phyloP scores from a whole-genome alignment of 2,329 filamentous ascomycete genomes.

The Fusarium foetens region DNA sequence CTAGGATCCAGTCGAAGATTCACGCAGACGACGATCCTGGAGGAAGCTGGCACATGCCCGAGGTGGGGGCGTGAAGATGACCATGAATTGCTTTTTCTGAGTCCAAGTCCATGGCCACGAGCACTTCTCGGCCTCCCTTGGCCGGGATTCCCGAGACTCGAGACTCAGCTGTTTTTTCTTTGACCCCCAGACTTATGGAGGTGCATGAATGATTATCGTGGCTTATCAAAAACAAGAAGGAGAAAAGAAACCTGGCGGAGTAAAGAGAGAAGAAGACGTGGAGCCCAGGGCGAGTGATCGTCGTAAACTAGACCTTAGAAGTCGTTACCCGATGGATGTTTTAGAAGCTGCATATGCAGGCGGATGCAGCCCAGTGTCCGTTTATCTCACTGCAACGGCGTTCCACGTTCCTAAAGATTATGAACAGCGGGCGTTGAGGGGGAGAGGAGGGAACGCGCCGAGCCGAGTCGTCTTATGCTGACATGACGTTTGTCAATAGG shows the following conservation, averaged over 20 bases:
- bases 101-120: neutral
- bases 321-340: slow-evolving; percentile 2
- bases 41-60: slow-evolving; percentile 9
- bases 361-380: slow-evolving; percentile 6
- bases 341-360: slow-evolving; percentile 10
- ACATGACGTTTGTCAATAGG: neutral
- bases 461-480: slow-evolving; percentile 22
- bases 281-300: slow-evolving; percentile 19
- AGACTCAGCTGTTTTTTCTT: neutral
- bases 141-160: slow-evolving; percentile 1
- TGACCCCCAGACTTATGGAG: neutral
- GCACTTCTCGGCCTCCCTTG: slow-evolving; percentile 13
- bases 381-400: slow-evolving; percentile 10
- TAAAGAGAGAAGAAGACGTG: slow-evolving; percentile 11
- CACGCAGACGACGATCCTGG: slow-evolving; percentile 9
- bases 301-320: slow-evolving; percentile 9
- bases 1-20: slow-evolving; percentile 1
- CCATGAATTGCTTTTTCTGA: slow-evolving; percentile 33
- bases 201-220: neutral
- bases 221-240: slow-evolving; percentile 9
- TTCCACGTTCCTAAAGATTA: slow-evolving; percentile 11
- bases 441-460: slow-evolving; percentile 27
- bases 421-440: neutral
- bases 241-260: slow-evolving; percentile 12
- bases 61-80: slow-evolving; percentile 25